phyloP scores from a whole-genome alignment of 345 rosid species.

The Acer yangbiense region DNA sequence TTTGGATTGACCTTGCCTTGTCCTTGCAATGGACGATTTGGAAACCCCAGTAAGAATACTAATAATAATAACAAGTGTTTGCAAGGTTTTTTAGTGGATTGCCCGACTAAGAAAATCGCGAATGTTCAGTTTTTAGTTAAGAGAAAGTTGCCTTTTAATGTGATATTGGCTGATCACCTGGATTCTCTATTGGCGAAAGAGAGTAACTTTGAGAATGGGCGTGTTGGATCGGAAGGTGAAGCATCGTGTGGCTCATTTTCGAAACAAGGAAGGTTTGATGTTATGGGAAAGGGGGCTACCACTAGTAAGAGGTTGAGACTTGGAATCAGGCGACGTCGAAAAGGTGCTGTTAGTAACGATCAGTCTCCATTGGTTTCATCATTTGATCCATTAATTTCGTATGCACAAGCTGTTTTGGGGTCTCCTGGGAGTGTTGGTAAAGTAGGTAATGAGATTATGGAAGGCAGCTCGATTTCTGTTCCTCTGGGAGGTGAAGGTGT shows the following conservation, averaged over 20 bases:
- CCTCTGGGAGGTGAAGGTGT: conserved; percentile 26
- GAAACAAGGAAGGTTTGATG: conserved; percentile 40
- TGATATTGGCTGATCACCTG: conserved; percentile 29
- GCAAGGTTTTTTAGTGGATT: conserved; percentile 39
- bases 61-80: conserved; percentile 37
- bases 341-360: conserved; percentile 24
- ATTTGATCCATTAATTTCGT: conserved; percentile 34
- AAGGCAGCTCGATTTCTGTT: conserved; percentile 21
- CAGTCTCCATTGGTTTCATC: conserved; percentile 39
- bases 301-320: conserved; percentile 35
- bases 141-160: conserved; percentile 53
- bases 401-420: conserved; percentile 18
- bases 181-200: conserved; percentile 17
- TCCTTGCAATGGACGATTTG: conserved; percentile 57
- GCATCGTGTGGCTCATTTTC: conserved; percentile 27
- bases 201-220: conserved; percentile 20
- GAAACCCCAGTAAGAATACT: conserved; percentile 25
- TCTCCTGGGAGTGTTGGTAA: conserved; percentile 36
- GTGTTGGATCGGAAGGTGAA: conserved; percentile 32
- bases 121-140: conserved; percentile 42
- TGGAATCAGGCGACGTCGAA: conserved; percentile 46
- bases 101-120: conserved; percentile 43
- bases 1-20: conserved; percentile 61
- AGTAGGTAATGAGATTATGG: conserved; percentile 27
- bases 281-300: conserved; percentile 31